phyloP scores from a whole-genome alignment of 2,329 filamentous ascomycete species.

The Diaporthe caulivora region DNA sequence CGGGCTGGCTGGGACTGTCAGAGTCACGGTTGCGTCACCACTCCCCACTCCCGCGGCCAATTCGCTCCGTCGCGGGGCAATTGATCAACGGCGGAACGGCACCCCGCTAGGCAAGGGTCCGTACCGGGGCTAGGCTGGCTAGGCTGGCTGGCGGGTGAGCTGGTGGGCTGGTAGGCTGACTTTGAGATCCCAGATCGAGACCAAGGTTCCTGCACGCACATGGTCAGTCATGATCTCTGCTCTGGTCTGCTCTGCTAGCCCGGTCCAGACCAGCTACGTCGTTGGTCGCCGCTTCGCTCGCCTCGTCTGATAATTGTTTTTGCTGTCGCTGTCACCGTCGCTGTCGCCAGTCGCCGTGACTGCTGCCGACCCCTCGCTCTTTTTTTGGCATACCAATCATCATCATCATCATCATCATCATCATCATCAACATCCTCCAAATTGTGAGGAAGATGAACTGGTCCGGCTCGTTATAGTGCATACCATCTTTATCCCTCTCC shows the following conservation, averaged over 20 bases:
- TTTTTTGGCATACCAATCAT: too few relatives aligned
- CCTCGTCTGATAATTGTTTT: not conserved
- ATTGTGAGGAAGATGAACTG: slow-evolving; percentile 34
- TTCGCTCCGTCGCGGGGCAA: slow-evolving; percentile 24
- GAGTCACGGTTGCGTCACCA: slow-evolving; percentile 33
- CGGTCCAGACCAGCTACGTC: not conserved
- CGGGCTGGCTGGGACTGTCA: too few relatives aligned
- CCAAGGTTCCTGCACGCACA: not conserved
- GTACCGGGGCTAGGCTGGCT: not conserved
- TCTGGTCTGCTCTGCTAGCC: not conserved
- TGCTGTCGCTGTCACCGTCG: not conserved
- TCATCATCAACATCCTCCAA: not conserved
- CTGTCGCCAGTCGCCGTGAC: not conserved
- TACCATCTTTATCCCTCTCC: too few relatives aligned
- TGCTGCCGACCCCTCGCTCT: too few relatives aligned
- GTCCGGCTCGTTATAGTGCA: slow-evolving; percentile 23
- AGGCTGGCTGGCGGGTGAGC: not conserved
- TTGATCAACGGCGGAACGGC: not conserved
- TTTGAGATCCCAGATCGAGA: slow-evolving; percentile 11
- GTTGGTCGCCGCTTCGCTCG: slow-evolving; percentile 2
- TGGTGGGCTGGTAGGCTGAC: not conserved
- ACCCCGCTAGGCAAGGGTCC: slow-evolving; percentile 11
- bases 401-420: too few relatives aligned
- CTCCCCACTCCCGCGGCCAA: not conserved
- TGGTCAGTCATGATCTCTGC: too few relatives aligned